Percentiles rank a stretch among this genome's conserved stretches.
Conservation (phyloP, 1,284 basidiomycete species). For the Puccinia polysora region DNA sequence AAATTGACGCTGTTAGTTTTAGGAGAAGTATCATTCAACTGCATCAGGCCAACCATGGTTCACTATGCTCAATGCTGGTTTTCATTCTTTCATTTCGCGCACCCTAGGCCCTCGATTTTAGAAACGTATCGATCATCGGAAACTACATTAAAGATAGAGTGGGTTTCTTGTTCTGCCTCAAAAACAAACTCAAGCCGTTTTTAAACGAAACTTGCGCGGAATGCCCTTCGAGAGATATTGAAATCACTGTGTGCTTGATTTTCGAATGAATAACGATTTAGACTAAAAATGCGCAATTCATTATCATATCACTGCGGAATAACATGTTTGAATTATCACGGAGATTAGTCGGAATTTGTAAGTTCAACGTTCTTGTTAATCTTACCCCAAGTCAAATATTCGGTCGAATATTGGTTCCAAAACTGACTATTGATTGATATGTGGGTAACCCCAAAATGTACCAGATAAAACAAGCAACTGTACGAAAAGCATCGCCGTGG, state of each 20-base stretch:
- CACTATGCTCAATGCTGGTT: no score
- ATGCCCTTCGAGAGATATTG: conserved; percentile 44
- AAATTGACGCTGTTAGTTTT: conserved; percentile 73
- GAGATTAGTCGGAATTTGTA: conserved; percentile 41
- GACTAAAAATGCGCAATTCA: conserved; percentile 86
- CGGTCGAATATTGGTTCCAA: not conserved
- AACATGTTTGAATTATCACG: conserved; percentile 53
- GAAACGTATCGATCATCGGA: conserved; percentile 96
- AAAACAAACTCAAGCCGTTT: not conserved
- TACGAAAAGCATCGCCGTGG: conserved; percentile 44
- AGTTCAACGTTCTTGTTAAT: not conserved
- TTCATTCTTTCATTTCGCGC: not conserved
- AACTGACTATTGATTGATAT: not conserved
- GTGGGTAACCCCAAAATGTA: not conserved
- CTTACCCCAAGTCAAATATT: not conserved
- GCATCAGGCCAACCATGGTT: not conserved
- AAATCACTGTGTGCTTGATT: not conserved
- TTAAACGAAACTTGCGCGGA: not conserved
- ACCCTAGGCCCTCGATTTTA: conserved; percentile 73
- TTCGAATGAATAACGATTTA: conserved; percentile 50
- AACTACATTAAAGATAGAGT: conserved; percentile 85
- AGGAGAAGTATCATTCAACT: conserved; percentile 43
- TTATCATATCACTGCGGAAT: conserved; percentile 86
- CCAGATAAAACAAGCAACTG: conserved; percentile 43
- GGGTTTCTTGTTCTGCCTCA: not conserved